phyloP scores from a whole-genome alignment of 2,329 filamentous ascomycete genomes.

The Graphium sp. region DNA sequence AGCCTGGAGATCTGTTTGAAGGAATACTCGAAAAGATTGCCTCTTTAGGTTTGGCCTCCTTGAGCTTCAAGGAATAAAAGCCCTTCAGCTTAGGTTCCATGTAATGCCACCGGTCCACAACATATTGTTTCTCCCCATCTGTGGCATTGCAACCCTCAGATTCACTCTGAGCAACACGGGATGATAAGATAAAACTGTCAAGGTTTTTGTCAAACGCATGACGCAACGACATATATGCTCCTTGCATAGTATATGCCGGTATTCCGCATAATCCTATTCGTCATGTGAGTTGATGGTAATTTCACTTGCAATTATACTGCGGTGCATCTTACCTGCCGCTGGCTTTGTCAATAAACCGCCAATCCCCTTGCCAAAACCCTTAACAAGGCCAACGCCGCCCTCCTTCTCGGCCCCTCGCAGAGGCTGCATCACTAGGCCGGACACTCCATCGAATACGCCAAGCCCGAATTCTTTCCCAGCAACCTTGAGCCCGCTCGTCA shows the following conservation, averaged over 20 bases:
- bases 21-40: no score
- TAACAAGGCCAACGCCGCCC: slow-evolving; percentile 44
- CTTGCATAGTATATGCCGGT: slow-evolving; percentile 71
- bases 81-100: slow-evolving; percentile 41
- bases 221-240: slow-evolving; percentile 60
- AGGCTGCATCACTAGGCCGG: slow-evolving; percentile 68
- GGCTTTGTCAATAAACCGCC: slow-evolving; percentile 71
- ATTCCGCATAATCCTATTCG: no score
- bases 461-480: slow-evolving; percentile 65
- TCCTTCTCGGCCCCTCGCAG: slow-evolving; percentile 36
- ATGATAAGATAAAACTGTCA: slow-evolving; percentile 64
- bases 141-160: slow-evolving; percentile 41
- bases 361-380: slow-evolving; percentile 69
- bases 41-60: slow-evolving; percentile 12
- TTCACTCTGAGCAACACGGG: slow-evolving; percentile 59
- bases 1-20: slow-evolving; percentile 7
- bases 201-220: slow-evolving; percentile 55
- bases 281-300: no score
- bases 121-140: slow-evolving; percentile 41
- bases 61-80: slow-evolving; percentile 35
- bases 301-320: no score
- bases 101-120: slow-evolving; percentile 49
- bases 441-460: slow-evolving; percentile 67
- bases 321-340: slow-evolving; percentile 52
- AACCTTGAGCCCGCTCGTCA: slow-evolving; percentile 59